Percentiles rank a stretch among this genome's conserved stretches.
Evolutionary conservation across 345 rosid species (phyloP).

Genomic region (Murraya paniculata): DNA sequence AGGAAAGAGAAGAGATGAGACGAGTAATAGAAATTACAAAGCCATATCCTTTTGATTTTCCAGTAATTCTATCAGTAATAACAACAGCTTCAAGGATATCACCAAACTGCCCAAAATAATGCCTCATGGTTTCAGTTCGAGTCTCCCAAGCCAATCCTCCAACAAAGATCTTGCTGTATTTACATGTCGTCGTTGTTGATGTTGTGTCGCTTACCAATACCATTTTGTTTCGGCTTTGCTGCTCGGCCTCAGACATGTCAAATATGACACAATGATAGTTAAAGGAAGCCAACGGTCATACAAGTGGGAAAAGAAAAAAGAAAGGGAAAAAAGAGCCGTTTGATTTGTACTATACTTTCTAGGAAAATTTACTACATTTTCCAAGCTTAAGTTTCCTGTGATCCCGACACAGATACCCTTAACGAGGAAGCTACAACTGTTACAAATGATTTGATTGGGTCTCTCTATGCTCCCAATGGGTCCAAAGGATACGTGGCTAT

Average conservation of each 20-base stretch:
- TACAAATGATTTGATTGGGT: too few relatives aligned
- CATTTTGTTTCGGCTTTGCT: conserved; percentile 37
- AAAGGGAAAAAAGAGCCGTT: neutral
- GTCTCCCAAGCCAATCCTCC: conserved; percentile 52
- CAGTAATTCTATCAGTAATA: conserved; percentile 25
- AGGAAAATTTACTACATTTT: neutral
- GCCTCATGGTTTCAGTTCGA: conserved; percentile 24
- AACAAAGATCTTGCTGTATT: conserved; percentile 32
- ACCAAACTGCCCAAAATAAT: conserved; percentile 38
- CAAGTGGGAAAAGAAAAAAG: neutral
- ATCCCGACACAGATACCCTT: neutral
- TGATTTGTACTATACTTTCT: neutral
- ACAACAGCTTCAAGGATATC: conserved; percentile 42
- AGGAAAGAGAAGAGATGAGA: neutral
- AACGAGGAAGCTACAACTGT: neutral
- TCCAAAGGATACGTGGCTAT: too few relatives aligned
- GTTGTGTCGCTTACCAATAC: conserved; percentile 38
- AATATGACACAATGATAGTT: neutral
- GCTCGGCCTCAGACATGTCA: conserved; percentile 22
- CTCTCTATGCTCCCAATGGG: too few relatives aligned
- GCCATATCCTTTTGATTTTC: conserved; percentile 40
- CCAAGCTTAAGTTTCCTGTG: neutral
- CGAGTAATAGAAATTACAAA: conserved; percentile 22
- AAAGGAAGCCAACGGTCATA: conserved; percentile 16
- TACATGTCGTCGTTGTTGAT: conserved; percentile 10